phyloP scores from a whole-genome alignment of 176 grass and related monocot species.

The Cymbopogon citratus region DNA sequence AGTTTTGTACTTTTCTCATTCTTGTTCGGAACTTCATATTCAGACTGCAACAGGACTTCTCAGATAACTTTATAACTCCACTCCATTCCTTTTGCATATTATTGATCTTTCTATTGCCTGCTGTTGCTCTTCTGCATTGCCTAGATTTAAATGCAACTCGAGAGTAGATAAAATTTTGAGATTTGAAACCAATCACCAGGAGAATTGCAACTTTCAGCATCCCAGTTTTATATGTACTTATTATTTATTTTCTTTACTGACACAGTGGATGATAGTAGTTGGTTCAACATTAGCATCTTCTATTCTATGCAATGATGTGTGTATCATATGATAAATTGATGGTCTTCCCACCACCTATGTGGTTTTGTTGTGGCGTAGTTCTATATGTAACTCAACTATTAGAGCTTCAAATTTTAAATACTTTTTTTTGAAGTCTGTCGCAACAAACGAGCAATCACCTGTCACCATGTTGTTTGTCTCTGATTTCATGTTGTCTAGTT shows the following conservation, averaged over 20 bases:
- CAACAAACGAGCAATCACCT: background rate
- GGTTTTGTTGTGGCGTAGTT: background rate
- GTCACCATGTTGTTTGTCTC: background rate
- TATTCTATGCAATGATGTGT: background rate
- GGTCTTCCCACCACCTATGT: background rate
- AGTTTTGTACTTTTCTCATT: background rate
- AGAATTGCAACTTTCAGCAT: background rate
- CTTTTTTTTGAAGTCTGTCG: background rate
- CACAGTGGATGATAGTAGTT: background rate
- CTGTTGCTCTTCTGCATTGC: constrained; percentile 1
- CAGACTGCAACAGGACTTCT: background rate
- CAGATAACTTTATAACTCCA: background rate
- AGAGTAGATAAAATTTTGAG: background rate
- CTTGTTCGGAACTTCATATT: background rate
- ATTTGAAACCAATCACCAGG: background rate
- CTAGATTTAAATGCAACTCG: background rate
- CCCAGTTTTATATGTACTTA: background rate
- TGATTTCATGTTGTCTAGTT: background rate
- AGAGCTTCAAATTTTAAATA: background rate
- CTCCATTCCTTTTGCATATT: background rate
- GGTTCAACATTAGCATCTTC: background rate
- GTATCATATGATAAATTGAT: background rate
- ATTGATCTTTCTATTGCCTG: background rate
- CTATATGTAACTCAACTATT: background rate
- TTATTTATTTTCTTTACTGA: background rate